Percentiles rank a stretch among this genome's conserved stretches.
These are phyloP conservation scores for Leishmania tarentolae DNA, from an alignment of 208 protist species.

Conservation along the genomic window DNA sequence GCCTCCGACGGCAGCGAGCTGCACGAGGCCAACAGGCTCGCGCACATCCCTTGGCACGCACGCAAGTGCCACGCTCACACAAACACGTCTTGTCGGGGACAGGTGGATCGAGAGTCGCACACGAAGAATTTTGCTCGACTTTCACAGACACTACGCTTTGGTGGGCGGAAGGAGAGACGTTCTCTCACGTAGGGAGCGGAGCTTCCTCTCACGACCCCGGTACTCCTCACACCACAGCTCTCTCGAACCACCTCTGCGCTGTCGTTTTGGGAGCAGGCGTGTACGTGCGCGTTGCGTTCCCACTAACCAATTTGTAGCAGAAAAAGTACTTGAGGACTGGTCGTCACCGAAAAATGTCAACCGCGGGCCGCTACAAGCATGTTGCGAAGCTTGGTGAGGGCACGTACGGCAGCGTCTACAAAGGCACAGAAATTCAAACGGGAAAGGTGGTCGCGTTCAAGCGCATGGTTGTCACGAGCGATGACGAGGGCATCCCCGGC, in stretches of 20 bases:
- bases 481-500: slow-evolving; percentile 91
- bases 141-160: background rate
- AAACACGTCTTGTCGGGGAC: background rate
- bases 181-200: background rate
- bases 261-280: background rate
- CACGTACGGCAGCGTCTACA: slow-evolving; percentile 98
- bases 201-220: background rate
- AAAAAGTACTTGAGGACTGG: background rate
- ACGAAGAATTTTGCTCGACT: background rate
- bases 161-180: background rate
- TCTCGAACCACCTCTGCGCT: background rate
- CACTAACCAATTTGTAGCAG: background rate
- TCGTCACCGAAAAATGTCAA: slow-evolving; percentile 56
- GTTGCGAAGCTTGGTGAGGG: slow-evolving; percentile 97
- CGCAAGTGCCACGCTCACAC: background rate
- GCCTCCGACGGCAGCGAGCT: background rate
- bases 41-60: background rate
- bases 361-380: slow-evolving; percentile 83
- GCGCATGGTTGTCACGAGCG: slow-evolving; percentile 79
- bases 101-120: background rate
- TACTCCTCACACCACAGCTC: background rate
- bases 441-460: slow-evolving; percentile 88
- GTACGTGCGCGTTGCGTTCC: background rate
- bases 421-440: slow-evolving; percentile 87
- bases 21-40: background rate